phyloP scores from a whole-genome alignment of 2,329 filamentous ascomycete species.

The Fusarium dimerum region DNA sequence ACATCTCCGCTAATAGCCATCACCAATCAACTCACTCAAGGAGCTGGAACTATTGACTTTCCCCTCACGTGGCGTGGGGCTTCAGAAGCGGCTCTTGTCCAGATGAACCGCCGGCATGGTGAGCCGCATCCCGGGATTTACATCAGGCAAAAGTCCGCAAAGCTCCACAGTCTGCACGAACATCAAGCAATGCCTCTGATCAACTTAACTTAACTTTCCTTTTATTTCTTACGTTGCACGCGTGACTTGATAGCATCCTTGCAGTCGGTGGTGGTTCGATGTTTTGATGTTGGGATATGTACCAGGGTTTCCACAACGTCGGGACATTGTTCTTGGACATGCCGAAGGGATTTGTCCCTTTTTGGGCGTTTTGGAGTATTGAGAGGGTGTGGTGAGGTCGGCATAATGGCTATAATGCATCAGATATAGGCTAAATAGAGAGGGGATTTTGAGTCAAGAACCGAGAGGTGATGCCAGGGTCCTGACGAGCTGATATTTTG shows the following conservation, averaged over 20 bases:
- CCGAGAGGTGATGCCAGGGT: background rate
- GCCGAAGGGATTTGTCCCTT: no score
- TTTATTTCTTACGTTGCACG: no score
- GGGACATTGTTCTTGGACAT: background rate
- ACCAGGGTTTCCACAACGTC: background rate
- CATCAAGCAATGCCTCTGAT: no score
- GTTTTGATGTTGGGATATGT: background rate
- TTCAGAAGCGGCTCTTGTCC: background rate
- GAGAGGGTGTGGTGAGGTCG: background rate
- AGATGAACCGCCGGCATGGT: background rate
- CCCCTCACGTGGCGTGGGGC: no score
- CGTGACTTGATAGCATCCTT: background rate
- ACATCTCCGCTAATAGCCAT: background rate
- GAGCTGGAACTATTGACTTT: no score
- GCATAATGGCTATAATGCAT: background rate
- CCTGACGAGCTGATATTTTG: background rate
- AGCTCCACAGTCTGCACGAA: no score
- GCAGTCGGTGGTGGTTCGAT: background rate
- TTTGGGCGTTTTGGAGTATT: background rate
- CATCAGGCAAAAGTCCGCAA: background rate
- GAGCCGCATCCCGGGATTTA: background rate
- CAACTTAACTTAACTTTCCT: no score
- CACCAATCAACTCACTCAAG: no score
- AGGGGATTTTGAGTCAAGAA: background rate
- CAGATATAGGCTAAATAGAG: background rate